These are phyloP conservation scores for Aspergillus kassunensis DNA, from an alignment of 495 filamentous ascomycete genomes.

Conservation along the genomic window DNA sequence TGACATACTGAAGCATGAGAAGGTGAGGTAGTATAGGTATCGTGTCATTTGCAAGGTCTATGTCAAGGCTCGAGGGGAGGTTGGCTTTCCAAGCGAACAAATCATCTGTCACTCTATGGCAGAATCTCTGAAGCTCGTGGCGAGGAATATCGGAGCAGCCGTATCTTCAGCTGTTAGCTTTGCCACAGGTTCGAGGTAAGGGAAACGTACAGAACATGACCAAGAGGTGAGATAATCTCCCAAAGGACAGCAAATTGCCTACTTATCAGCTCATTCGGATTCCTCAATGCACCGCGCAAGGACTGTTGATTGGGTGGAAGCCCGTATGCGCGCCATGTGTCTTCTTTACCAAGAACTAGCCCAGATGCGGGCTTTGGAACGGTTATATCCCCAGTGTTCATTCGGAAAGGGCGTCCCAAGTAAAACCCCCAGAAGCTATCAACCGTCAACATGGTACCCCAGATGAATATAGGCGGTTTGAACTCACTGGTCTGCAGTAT, in stretches of 20 bases:
- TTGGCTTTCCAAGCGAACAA: constrained; percentile 46
- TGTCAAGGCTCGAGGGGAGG: constrained; percentile 38
- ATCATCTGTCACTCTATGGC: constrained; percentile 40
- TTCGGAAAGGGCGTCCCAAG: constrained; percentile 42
- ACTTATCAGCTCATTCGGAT: constrained; percentile 39
- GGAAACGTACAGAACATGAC: constrained; percentile 43
- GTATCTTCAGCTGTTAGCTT: constrained; percentile 23
- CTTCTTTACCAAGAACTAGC: constrained; percentile 31
- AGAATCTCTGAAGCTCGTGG: constrained; percentile 43
- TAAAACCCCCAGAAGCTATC: constrained; percentile 48
- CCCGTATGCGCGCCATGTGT: constrained; percentile 44
- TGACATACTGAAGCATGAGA: constrained; percentile 44
- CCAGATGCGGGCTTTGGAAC: constrained; percentile 41
- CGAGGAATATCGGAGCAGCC: constrained; percentile 43
- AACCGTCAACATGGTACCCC: not conserved
- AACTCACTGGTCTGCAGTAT: constrained; percentile 47
- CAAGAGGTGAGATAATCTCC: constrained; percentile 47
- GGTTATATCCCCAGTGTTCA: constrained; percentile 45
- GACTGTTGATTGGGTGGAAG: constrained; percentile 22
- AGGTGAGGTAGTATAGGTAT: constrained; percentile 42
- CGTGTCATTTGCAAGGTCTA: constrained; percentile 37
- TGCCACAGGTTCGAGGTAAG: not conserved
- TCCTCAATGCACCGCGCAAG: constrained; percentile 25
- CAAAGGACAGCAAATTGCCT: constrained; percentile 45
- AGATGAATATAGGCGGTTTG: too few relatives aligned